Conservation (phyloP, 148 eudicot genomes). For the Spergularia bocconei region DNA sequence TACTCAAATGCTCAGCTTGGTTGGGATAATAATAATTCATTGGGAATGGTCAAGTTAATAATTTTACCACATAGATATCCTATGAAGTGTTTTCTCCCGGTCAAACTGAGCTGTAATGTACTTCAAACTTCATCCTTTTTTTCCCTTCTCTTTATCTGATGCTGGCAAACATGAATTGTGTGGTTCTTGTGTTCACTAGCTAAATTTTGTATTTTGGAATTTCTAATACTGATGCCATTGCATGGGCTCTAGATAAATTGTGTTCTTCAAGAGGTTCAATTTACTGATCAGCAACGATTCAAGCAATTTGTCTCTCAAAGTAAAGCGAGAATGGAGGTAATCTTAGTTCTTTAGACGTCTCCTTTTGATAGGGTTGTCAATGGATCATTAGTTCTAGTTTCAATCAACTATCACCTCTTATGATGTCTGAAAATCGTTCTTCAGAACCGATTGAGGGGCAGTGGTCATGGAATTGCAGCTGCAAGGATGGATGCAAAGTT, state of each 20-base stretch:
- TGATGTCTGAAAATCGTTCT: background rate
- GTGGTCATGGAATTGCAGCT: conserved; percentile 97
- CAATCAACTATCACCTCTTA: background rate
- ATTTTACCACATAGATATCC: background rate
- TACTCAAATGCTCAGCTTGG: background rate
- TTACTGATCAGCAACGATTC: conserved; percentile 90
- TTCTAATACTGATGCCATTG: conserved; percentile 20
- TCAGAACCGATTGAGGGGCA: conserved; percentile 89
- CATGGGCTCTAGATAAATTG: conserved; percentile 56
- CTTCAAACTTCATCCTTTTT: background rate
- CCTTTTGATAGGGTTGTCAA: conserved; percentile 10
- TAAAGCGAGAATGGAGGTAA: conserved; percentile 98
- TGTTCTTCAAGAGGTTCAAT: conserved; percentile 87
- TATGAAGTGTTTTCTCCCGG: background rate
- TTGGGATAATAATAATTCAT: background rate
- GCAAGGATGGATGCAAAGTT: conserved; percentile 97
- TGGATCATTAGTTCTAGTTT: background rate
- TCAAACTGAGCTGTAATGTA: background rate
- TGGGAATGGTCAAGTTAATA: background rate
- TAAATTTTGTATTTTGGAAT: conserved; percentile 4
- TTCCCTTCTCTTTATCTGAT: background rate
- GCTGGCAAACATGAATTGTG: background rate
- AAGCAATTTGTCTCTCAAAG: conserved; percentile 99
- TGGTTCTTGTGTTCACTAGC: background rate
- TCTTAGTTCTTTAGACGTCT: conserved; percentile 4